Conservation (phyloP, 108 stramenopile species). For the Skeletonema grethae region DNA sequence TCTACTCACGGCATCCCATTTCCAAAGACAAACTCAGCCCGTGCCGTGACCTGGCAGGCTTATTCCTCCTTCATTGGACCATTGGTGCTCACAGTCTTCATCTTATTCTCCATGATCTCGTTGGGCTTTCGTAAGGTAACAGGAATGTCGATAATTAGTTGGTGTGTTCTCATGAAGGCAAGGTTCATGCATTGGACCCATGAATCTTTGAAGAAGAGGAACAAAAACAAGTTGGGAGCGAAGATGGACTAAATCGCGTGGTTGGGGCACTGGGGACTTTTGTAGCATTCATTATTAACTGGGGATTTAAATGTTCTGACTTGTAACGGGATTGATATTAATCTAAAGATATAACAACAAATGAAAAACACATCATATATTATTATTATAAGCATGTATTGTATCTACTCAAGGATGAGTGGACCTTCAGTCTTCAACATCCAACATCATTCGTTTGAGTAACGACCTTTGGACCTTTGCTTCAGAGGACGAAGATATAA, state of each 20-base stretch:
- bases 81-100: slow-evolving; percentile 47
- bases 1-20: slow-evolving; percentile 54
- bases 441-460: no score
- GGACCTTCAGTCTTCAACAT: no score
- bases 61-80: slow-evolving; percentile 58
- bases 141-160: slow-evolving; percentile 57
- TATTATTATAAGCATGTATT: no score
- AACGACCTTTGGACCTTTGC: no score
- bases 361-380: no score
- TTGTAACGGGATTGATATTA: no score
- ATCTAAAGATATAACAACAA: no score
- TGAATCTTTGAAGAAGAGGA: slow-evolving; percentile 9
- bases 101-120: slow-evolving; percentile 54
- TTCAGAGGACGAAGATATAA: no score
- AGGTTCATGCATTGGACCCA: slow-evolving; percentile 3
- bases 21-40: slow-evolving; percentile 74
- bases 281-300: not conserved
- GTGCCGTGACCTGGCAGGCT: slow-evolving; percentile 64
- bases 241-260: not conserved
- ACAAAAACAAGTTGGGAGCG: not conserved
- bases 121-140: slow-evolving; percentile 49
- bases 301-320: no score
- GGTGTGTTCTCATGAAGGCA: slow-evolving; percentile 34
- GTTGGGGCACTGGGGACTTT: not conserved
- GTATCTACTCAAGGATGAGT: no score